Evolutionary conservation across 2,329 filamentous ascomycete species (phyloP).

Genomic region (Myotisia sp.): DNA sequence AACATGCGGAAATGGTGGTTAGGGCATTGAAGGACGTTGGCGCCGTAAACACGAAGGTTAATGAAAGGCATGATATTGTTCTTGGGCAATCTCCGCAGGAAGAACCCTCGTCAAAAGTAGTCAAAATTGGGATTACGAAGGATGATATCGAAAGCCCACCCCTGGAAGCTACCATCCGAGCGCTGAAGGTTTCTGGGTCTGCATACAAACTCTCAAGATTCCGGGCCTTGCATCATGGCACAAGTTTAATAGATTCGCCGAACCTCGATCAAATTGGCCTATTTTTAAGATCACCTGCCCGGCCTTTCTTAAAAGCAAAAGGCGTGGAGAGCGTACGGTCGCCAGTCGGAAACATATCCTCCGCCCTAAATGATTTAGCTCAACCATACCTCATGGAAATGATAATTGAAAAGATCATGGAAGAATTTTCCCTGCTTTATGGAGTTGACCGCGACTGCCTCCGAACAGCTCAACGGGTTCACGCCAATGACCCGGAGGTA

Average conservation of each 20-base stretch:
- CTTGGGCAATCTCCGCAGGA: slow-evolving; percentile 39
- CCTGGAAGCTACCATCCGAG: slow-evolving; percentile 20
- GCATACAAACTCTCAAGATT: slow-evolving; percentile 82
- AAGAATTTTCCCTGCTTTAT: slow-evolving; percentile 57
- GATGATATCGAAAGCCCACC: slow-evolving; percentile 33
- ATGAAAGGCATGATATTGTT: slow-evolving; percentile 86
- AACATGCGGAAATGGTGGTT: slow-evolving; percentile 84
- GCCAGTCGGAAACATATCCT: slow-evolving; percentile 61
- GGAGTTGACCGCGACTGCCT: slow-evolving; percentile 26
- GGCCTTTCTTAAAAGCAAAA: slow-evolving; percentile 59
- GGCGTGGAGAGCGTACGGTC: slow-evolving; percentile 89
- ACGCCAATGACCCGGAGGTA: slow-evolving; percentile 21
- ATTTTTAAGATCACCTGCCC: slow-evolving; percentile 65
- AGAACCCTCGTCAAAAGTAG: slow-evolving; percentile 10
- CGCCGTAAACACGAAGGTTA: slow-evolving; percentile 53
- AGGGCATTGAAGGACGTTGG: slow-evolving; percentile 49
- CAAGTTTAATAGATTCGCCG: slow-evolving; percentile 65
- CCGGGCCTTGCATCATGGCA: slow-evolving; percentile 82
- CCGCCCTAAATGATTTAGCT: slow-evolving; percentile 36
- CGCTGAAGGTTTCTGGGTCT: slow-evolving; percentile 78
- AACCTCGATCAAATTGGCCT: slow-evolving; percentile 55
- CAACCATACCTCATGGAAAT: slow-evolving; percentile 34
- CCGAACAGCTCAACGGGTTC: slow-evolving; percentile 20
- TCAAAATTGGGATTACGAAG: slow-evolving; percentile 19
- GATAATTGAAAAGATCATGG: slow-evolving; percentile 41